These are phyloP conservation scores for Glycine latifolia DNA, from an alignment of 306 rosid species.

Conservation along the genomic window DNA sequence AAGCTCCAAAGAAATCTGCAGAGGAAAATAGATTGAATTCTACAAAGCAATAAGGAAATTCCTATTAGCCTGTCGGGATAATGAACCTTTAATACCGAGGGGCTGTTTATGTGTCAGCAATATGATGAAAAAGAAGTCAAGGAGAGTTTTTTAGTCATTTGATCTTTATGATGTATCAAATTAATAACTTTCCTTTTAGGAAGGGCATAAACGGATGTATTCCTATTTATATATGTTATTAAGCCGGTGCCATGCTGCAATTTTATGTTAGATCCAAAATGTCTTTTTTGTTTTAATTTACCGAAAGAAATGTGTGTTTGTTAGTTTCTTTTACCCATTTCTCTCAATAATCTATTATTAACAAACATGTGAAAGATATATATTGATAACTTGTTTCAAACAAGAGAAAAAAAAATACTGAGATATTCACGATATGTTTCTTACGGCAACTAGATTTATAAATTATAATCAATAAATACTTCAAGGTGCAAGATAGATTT, in stretches of 20 bases:
- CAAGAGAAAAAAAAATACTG: too few species aligned
- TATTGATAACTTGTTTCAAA: too few species aligned
- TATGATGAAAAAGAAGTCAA: conserved; percentile 14
- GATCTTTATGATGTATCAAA: conserved; percentile 10
- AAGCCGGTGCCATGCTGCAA: conserved; percentile 14
- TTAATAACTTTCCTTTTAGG: background rate
- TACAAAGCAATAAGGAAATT: conserved; percentile 48
- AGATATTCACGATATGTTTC: too few species aligned
- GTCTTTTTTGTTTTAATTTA: background rate
- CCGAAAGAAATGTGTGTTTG: background rate
- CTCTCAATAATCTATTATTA: too few species aligned
- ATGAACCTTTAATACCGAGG: conserved; percentile 9
- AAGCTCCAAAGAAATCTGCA: conserved; percentile 57
- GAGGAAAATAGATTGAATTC: conserved; percentile 57
- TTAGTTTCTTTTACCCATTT: background rate
- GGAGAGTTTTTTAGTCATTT: conserved; percentile 17
- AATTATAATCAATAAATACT: too few species aligned
- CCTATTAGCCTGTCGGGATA: conserved; percentile 40
- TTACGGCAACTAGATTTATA: too few species aligned
- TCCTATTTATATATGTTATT: conserved; percentile 10
- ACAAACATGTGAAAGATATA: too few species aligned
- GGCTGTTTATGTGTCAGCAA: conserved; percentile 4
- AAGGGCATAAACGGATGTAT: conserved; percentile 24
- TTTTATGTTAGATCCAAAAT: conserved; percentile 13
- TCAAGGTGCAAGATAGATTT: too few species aligned